These are phyloP conservation scores for Thielaviopsis punctulata DNA, from an alignment of 2,329 filamentous ascomycete species.

Conservation along the genomic window DNA sequence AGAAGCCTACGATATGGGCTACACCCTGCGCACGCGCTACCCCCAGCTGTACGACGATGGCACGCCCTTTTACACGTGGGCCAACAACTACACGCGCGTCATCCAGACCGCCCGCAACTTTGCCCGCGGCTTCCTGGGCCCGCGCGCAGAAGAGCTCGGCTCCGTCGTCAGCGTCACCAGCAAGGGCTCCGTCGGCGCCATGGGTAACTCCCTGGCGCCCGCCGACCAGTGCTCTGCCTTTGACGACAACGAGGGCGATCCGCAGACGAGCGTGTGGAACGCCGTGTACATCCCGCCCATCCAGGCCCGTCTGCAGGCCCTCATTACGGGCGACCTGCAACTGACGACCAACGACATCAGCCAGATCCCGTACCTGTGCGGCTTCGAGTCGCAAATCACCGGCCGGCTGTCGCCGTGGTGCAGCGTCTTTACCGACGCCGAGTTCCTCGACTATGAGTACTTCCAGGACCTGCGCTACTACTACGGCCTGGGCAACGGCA, in stretches of 20 bases:
- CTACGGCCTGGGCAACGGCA: slow-evolving; percentile 44
- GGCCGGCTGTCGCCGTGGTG: slow-evolving; percentile 46
- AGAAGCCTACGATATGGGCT: slow-evolving; percentile 39
- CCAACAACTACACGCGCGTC: slow-evolving; percentile 48
- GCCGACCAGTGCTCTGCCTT: slow-evolving; percentile 47
- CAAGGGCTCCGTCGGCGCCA: slow-evolving; percentile 30
- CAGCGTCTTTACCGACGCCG: slow-evolving; percentile 40
- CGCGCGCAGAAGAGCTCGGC: slow-evolving; percentile 33
- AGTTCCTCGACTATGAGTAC: slow-evolving; percentile 49
- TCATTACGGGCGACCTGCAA: slow-evolving; percentile 36
- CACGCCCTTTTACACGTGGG: slow-evolving; percentile 40
- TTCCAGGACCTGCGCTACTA: slow-evolving; percentile 51
- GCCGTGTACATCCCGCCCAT: slow-evolving; percentile 35
- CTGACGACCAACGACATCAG: slow-evolving; percentile 35
- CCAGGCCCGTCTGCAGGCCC: slow-evolving; percentile 32
- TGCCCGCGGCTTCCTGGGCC: slow-evolving; percentile 41
- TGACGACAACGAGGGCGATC: slow-evolving; percentile 32
- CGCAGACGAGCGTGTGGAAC: slow-evolving; percentile 30
- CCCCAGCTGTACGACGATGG: slow-evolving; percentile 32
- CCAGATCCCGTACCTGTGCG: slow-evolving; percentile 51
- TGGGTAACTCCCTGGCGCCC: slow-evolving; percentile 45
- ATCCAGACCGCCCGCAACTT: slow-evolving; percentile 46
- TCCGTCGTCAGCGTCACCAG: slow-evolving; percentile 41
- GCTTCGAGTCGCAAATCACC: slow-evolving; percentile 51
- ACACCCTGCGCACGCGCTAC: slow-evolving; percentile 31